Percentiles rank a stretch among this genome's conserved stretches.
Evolutionary conservation across 352 stramenopile genomes (phyloP).

Genomic region (Phytophthora sojae): DNA sequence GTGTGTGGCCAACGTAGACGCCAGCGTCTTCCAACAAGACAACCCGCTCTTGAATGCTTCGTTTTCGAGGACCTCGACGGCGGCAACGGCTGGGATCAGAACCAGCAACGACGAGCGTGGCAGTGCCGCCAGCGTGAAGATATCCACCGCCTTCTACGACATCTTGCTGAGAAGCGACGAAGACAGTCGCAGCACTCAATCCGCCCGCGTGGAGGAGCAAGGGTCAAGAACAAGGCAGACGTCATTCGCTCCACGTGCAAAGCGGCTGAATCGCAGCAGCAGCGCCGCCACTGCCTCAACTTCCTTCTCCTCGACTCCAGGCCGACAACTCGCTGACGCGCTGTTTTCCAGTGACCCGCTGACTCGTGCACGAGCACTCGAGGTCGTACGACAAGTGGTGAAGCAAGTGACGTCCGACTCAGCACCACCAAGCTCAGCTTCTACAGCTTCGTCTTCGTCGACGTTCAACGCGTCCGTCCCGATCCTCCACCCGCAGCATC

Average conservation of each 20-base stretch:
- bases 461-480: constrained; percentile 29
- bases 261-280: constrained; percentile 35
- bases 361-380: constrained; percentile 58
- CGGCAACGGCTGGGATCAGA: constrained; percentile 2
- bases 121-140: constrained; percentile 10
- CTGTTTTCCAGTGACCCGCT: constrained; percentile 66
- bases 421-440: constrained; percentile 28
- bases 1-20: constrained; percentile 66
- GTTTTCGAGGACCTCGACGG: constrained; percentile 24
- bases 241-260: constrained; percentile 21
- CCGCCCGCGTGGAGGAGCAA: neutral
- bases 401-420: constrained; percentile 46
- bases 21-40: constrained; percentile 48
- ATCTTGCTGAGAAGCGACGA: constrained; percentile 24
- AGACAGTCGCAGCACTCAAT: constrained; percentile 11
- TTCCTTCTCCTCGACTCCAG: constrained; percentile 43
- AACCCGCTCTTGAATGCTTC: constrained; percentile 34
- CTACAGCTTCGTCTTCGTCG: constrained; percentile 18
- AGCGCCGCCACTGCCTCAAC: constrained; percentile 31
- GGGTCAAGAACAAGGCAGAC: constrained; percentile 2
- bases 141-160: constrained; percentile 40
- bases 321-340: constrained; percentile 65
- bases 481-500: constrained; percentile 26
- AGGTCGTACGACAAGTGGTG: constrained; percentile 59
- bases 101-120: constrained; percentile 11